Evolutionary conservation across 352 stramenopile genomes (phyloP).

Genomic region (Phytophthora fragariae): DNA sequence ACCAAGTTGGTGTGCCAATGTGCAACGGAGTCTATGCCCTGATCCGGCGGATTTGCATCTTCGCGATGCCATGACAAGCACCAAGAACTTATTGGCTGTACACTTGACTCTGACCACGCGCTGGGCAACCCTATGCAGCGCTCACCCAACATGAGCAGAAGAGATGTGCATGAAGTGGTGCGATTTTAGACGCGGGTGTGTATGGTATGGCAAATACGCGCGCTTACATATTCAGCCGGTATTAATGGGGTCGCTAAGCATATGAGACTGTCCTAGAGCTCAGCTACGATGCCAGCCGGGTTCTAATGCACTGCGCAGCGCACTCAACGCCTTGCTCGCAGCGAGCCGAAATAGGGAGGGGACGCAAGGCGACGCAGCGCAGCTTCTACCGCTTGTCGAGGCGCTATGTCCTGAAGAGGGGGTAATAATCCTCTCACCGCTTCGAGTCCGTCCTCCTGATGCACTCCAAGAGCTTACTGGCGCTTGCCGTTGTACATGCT

Average conservation of each 20-base stretch:
- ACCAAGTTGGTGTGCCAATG: no score
- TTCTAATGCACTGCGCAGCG: conserved; percentile 33
- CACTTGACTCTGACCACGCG: no score
- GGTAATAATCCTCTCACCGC: conserved; percentile 27
- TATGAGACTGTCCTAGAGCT: conserved; percentile 38
- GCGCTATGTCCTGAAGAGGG: conserved; percentile 34
- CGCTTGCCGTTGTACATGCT: conserved; percentile 91
- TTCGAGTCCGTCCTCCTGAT: conserved; percentile 16
- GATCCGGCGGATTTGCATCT: background rate
- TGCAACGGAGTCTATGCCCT: background rate
- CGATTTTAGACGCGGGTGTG: background rate
- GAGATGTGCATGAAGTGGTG: background rate
- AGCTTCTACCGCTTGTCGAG: conserved; percentile 47
- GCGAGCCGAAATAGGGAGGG: conserved; percentile 29
- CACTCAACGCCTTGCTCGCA: conserved; percentile 30
- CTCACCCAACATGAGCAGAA: conserved; percentile 6
- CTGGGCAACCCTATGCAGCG: conserved; percentile 3
- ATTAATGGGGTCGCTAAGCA: conserved; percentile 31
- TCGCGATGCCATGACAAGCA: background rate
- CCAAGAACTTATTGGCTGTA: background rate
- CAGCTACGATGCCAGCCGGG: conserved; percentile 33
- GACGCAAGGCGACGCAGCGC: conserved; percentile 27
- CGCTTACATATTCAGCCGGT: conserved; percentile 49
- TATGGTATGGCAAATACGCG: conserved; percentile 22
- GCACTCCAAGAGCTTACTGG: conserved; percentile 32